These are phyloP conservation scores for Sherardia arvensis DNA, from an alignment of 257 asterid genomes.

Conservation along the genomic window DNA sequence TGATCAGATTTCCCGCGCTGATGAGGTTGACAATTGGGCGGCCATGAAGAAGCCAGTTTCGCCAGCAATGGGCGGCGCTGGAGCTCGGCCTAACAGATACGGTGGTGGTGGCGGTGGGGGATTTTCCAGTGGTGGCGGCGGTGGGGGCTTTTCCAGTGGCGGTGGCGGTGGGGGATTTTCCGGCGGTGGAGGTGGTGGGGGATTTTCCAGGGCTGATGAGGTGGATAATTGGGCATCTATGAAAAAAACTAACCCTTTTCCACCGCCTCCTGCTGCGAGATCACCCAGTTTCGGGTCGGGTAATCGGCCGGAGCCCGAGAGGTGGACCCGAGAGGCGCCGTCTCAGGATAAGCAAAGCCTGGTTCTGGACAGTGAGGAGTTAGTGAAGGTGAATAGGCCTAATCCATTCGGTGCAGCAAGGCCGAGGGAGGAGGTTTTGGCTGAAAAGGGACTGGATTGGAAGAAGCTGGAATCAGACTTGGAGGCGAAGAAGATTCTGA, in stretches of 20 bases:
- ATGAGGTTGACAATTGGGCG: slow-evolving; percentile 82
- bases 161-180: not conserved
- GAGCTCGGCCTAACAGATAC: slow-evolving; percentile 35
- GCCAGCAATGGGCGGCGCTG: slow-evolving; percentile 11
- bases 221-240: slow-evolving; percentile 71
- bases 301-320: slow-evolving; percentile 50
- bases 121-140: slow-evolving; percentile 17
- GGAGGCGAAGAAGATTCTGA: slow-evolving; percentile 52
- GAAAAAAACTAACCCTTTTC: slow-evolving; percentile 34
- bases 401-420: slow-evolving; percentile 94
- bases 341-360: slow-evolving; percentile 27
- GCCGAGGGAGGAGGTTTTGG: slow-evolving; percentile 94
- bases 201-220: slow-evolving; percentile 75
- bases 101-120: slow-evolving; percentile 13
- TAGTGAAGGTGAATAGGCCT: slow-evolving; percentile 48
- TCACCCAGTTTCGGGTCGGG: slow-evolving; percentile 43
- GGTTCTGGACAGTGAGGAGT: slow-evolving; percentile 25
- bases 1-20: slow-evolving; percentile 76
- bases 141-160: slow-evolving; percentile 53
- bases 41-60: slow-evolving; percentile 53
- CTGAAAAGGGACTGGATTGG: slow-evolving; percentile 97
- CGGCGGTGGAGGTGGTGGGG: slow-evolving; percentile 29
- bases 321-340: slow-evolving; percentile 67
- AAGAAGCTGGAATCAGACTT: slow-evolving; percentile 66
- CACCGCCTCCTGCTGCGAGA: slow-evolving; percentile 29